Evolutionary conservation across 345 rosid species (phyloP).

Genomic region (Iberis pinnata): DNA sequence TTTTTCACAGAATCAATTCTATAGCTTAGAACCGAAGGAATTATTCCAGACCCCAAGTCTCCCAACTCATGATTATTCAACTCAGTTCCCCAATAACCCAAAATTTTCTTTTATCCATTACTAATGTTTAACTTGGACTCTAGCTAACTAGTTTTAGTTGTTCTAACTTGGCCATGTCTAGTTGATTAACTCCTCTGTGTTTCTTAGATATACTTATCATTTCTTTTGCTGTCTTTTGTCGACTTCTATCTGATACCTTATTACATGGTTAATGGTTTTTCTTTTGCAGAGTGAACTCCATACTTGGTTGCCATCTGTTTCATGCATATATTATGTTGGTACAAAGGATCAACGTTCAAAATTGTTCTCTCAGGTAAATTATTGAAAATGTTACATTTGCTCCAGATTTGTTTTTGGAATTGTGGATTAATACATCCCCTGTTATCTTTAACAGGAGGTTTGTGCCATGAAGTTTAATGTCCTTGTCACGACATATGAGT

Average conservation of each 20-base stretch:
- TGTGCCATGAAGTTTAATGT: slow-evolving; percentile 94
- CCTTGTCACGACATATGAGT: slow-evolving; percentile 96
- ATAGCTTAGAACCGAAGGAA: slow-evolving; percentile 7
- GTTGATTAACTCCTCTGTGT: no score
- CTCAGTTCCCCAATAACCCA: slow-evolving; percentile 1
- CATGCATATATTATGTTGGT: slow-evolving; percentile 96
- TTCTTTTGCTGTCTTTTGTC: slow-evolving; percentile 1
- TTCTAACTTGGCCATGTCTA: slow-evolving; percentile 17
- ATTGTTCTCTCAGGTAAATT: slow-evolving; percentile 83
- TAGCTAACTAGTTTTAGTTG: slow-evolving; percentile 10
- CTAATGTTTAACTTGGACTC: background rate
- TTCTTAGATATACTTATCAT: slow-evolving; percentile 13
- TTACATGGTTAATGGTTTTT: background rate
- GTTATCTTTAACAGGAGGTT: slow-evolving; percentile 63
- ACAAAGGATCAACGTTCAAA: slow-evolving; percentile 89
- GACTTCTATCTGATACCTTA: slow-evolving; percentile 8
- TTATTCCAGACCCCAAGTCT: background rate
- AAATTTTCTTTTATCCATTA: slow-evolving; percentile 5
- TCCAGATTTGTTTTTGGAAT: slow-evolving; percentile 4
- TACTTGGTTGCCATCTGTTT: slow-evolving; percentile 92
- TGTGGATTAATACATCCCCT: slow-evolving; percentile 21
- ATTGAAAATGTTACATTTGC: slow-evolving; percentile 18
- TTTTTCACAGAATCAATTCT: slow-evolving; percentile 4
- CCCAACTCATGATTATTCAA: background rate
- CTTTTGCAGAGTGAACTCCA: slow-evolving; percentile 84